phyloP scores from a whole-genome alignment of 371 early-diverging fungal species.

The Umbelopsis sp. region DNA sequence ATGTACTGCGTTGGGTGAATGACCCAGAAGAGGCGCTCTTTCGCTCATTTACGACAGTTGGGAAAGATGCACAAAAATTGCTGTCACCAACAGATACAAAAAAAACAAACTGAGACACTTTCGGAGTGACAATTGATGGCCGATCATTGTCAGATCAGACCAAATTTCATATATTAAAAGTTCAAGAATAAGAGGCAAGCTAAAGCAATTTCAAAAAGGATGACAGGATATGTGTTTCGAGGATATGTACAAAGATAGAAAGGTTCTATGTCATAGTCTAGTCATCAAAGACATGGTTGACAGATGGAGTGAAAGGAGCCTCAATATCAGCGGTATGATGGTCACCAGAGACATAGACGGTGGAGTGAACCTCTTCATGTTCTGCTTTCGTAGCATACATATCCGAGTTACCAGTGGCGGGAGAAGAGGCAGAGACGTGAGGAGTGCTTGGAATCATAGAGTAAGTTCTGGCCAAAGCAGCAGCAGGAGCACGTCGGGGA shows the following conservation, averaged over 20 bases:
- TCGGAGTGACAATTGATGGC: background rate
- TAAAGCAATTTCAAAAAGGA: background rate
- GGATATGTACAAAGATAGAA: background rate
- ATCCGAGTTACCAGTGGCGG: background rate
- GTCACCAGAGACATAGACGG: slow-evolving; percentile 31
- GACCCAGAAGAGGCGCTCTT: slow-evolving; percentile 30
- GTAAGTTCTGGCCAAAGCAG: slow-evolving; percentile 6
- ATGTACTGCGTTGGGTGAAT: background rate
- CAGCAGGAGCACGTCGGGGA: background rate
- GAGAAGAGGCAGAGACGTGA: background rate
- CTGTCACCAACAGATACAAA: too few species aligned
- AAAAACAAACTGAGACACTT: background rate
- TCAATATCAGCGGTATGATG: slow-evolving; percentile 24
- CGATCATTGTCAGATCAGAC: background rate
- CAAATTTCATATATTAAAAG: background rate
- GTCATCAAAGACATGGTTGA: slow-evolving; percentile 38
- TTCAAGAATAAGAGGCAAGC: background rate
- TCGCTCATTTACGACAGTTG: background rate
- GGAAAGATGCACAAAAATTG: background rate
- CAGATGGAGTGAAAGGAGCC: slow-evolving; percentile 40
- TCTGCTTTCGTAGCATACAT: slow-evolving; percentile 23
- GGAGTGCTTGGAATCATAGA: slow-evolving; percentile 16
- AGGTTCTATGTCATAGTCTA: slow-evolving; percentile 1
- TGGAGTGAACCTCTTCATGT: slow-evolving; percentile 30
- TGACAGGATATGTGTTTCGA: background rate